phyloP scores from a whole-genome alignment of 1,139 yeast species.

The Nadsonia starkeyi-henricii region DNA sequence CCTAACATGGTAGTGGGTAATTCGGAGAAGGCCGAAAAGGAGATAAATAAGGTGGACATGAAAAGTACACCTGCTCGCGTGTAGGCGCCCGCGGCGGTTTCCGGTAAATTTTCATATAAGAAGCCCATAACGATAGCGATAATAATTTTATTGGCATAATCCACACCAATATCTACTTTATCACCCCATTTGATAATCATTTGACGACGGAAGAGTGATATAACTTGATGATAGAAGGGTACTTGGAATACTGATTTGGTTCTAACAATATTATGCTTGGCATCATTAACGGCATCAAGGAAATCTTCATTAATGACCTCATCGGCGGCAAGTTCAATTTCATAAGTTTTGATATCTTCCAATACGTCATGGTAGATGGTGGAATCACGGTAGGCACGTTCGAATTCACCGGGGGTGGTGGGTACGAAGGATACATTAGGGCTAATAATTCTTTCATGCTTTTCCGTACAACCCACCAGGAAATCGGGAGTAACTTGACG shows the following conservation, averaged over 20 bases:
- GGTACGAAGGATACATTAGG: constrained; percentile 33
- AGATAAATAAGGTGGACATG: constrained; percentile 43
- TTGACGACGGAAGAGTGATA: constrained; percentile 31
- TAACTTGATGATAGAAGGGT: constrained; percentile 30
- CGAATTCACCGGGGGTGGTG: constrained; percentile 42
- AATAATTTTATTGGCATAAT: constrained; percentile 34
- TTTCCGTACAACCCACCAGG: constrained; percentile 14
- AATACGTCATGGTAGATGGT: constrained; percentile 31
- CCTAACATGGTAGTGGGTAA: constrained; percentile 41
- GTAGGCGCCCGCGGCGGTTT: constrained; percentile 38
- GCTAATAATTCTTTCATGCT: background rate
- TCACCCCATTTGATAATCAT: constrained; percentile 45
- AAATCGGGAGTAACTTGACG: constrained; percentile 48
- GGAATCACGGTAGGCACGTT: constrained; percentile 39
- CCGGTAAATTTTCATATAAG: constrained; percentile 37
- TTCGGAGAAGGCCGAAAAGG: constrained; percentile 44
- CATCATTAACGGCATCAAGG: constrained; percentile 29
- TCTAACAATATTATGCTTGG: constrained; percentile 33
- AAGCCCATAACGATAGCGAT: constrained; percentile 45
- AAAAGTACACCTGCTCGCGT: constrained; percentile 45
- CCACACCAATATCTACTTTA: constrained; percentile 36
- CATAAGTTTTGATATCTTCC: constrained; percentile 31
- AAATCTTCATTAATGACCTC: constrained; percentile 29
- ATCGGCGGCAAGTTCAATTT: constrained; percentile 24
- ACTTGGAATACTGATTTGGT: constrained; percentile 33